Base-by-base conservation (phyloP, 495 filamentous ascomycete species). In the Daldinia grandis region DNA sequence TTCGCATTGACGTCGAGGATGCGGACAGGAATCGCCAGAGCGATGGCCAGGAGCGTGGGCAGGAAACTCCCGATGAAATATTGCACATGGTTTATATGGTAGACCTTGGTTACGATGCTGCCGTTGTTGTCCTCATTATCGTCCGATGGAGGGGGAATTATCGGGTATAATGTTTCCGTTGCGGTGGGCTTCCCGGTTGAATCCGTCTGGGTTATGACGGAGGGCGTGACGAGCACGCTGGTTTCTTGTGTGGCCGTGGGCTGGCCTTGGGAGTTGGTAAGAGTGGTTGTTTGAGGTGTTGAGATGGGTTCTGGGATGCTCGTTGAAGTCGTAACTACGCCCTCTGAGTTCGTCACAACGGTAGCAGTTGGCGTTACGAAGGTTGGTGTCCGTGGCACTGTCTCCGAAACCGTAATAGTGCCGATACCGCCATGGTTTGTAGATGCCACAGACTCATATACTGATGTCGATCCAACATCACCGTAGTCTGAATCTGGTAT, bases 11-110 rank as follows among this genome's bases (percentile, higher is more conserved):
- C 56, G 73, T 80, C 75, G 40, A 81, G 73, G 65, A 80, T 78
- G 37, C 74, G 76, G 19, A 81, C 64, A 2, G 78, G 76, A 25
- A 80, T 74, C 1, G 75, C 74, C 15, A 81, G 68, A 10, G 76
- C 40, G 47, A 72, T 73, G 62, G 73, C 70, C 5, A 78, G 33
- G 19, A 81, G 33, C 10, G 78, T 74, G 3, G 79, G 75, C 15
- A 80, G 72, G 64, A 81, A 79, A 59, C 69, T 76, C 8, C 79
- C 78, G 27, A 79, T 67, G 58, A 80, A 79, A 50, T 80, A 80
- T n/a, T 76, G 49, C 17, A 47, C 65, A 9, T 66, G 30, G 33
- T 67, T 71, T 17, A 79, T 71, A 27, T 25, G 35, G 59, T 76
- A 79, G 0, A 69, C 66, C 14, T 66, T 60, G 8, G 73, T 25